A percentile compares a stretch with the other conserved stretches of the same genome.
phyloP scores from a whole-genome alignment of 2,329 filamentous ascomycete species.

The Stachybotrys chartarum region DNA sequence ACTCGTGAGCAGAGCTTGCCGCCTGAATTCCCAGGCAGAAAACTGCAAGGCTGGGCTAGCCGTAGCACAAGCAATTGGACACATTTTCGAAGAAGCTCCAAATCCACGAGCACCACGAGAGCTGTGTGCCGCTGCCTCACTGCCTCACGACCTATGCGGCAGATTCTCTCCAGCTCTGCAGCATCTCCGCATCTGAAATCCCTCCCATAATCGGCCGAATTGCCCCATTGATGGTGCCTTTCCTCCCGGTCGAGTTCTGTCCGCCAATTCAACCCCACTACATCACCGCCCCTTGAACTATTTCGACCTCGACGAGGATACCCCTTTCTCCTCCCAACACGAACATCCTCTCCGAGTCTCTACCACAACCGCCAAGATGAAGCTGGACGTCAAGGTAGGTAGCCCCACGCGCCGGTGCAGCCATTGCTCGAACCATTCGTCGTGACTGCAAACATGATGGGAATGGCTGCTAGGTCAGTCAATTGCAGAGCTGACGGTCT shows the following conservation, averaged over 20 bases:
- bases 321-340: constrained; percentile 17
- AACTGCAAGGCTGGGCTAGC: constrained; percentile 19
- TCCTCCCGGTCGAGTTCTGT: neutral
- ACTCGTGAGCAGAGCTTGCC: constrained; percentile 4
- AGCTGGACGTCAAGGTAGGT: constrained; percentile 35
- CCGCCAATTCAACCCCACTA: neutral
- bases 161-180: neutral
- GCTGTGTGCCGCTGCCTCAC: constrained; percentile 11
- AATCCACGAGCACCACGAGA: constrained; percentile 12
- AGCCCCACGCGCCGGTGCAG: neutral
- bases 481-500: neutral
- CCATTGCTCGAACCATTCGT: constrained; percentile 2
- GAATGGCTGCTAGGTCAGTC: too few species aligned
- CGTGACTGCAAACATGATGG: too few species aligned
- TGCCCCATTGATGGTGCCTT: neutral
- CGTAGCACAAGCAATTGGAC: constrained; percentile 14
- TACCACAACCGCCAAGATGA: constrained; percentile 22
- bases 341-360: constrained; percentile 7
- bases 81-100: constrained; percentile 21
- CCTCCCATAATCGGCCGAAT: neutral
- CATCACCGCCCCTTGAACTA: constrained; percentile 9
- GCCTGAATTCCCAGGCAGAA: constrained; percentile 18
- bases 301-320: constrained; percentile 18
- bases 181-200: neutral
- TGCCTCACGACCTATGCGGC: constrained; percentile 6